These are phyloP conservation scores for Claviceps pazoutovae DNA, from an alignment of 2,329 filamentous ascomycete genomes.

Conservation along the genomic window DNA sequence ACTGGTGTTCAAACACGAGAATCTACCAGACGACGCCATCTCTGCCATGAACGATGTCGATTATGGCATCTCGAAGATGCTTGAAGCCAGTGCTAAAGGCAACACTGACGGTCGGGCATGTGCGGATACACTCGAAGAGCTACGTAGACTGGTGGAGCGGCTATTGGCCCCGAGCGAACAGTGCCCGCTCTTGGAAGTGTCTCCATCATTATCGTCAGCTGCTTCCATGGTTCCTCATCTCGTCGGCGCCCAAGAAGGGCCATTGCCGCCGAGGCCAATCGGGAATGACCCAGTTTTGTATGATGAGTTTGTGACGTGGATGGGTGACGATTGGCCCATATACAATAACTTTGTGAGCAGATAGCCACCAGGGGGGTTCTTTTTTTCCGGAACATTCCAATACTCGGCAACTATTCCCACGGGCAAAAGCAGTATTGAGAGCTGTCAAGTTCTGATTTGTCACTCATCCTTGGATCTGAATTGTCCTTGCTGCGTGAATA, in stretches of 20 bases:
- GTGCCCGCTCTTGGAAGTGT: constrained; percentile 8
- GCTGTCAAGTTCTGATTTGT: too few relatives aligned
- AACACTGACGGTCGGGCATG: constrained; percentile 26
- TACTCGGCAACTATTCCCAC: too few relatives aligned
- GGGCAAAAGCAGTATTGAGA: too few relatives aligned
- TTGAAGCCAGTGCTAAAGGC: constrained; percentile 23
- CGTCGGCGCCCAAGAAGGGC: constrained; percentile 10
- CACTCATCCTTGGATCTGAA: too few relatives aligned
- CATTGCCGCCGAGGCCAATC: constrained; percentile 15
- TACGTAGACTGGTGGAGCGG: constrained; percentile 22
- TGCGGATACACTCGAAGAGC: constrained; percentile 23
- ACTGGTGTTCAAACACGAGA: constrained; percentile 20
- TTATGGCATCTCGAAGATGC: constrained; percentile 28
- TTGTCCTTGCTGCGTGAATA: too few relatives aligned
- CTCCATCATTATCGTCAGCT: constrained; percentile 8
- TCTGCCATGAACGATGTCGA: constrained; percentile 18
- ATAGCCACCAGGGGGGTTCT: too few relatives aligned
- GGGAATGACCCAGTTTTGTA: constrained; percentile 20
- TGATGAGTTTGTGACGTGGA: constrained; percentile 23
- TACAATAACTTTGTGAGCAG: constrained; percentile 7
- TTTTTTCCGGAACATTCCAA: too few relatives aligned
- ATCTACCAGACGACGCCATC: constrained; percentile 10
- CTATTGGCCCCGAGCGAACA: constrained; percentile 14
- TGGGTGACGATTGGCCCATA: constrained; percentile 22
- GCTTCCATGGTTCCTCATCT: constrained; percentile 11